Conservation (phyloP, 31 red algal genomes). For the Asparagopsis taxiformis region DNA sequence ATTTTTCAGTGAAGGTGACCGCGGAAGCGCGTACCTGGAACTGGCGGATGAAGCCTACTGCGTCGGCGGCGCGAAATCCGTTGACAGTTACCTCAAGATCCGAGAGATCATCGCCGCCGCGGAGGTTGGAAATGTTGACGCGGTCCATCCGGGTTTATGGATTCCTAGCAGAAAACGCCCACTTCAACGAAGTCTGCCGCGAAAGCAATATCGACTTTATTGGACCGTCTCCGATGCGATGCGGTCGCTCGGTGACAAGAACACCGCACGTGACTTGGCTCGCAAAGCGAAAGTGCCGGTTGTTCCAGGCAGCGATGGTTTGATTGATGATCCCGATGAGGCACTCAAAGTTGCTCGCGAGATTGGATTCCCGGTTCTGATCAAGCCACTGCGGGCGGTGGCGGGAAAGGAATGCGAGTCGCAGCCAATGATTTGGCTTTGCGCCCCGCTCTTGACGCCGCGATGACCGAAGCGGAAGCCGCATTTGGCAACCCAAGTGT, state of each 20-base stretch:
- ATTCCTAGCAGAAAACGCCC: conserved; percentile 72
- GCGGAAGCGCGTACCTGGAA: conserved; percentile 29
- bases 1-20: conserved; percentile 54
- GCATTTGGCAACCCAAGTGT: conserved; percentile 65
- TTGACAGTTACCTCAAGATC: conserved; percentile 51
- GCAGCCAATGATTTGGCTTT: conserved; percentile 28
- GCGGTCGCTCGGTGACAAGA: conserved; percentile 62
- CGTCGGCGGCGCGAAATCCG: conserved; percentile 24
- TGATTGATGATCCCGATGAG: conserved; percentile 12
- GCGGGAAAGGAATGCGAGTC: conserved; percentile 84
- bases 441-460: conserved; percentile 11
- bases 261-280: conserved; percentile 26
- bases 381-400: conserved; percentile 81
- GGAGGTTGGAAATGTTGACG: conserved; percentile 28
- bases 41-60: conserved; percentile 44
- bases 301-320: conserved; percentile 61
- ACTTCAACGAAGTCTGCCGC: conserved; percentile 48
- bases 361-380: conserved; percentile 80
- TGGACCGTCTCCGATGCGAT: conserved; percentile 67
- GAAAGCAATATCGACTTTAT: conserved; percentile 47
- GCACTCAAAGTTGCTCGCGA: conserved; percentile 22
- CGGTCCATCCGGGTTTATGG: conserved; percentile 84
- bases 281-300: conserved; percentile 37
- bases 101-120: conserved; percentile 31
- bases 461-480: conserved; percentile 27